phyloP scores from a whole-genome alignment of 257 asterid genomes.

The Penstemon barbatus region DNA sequence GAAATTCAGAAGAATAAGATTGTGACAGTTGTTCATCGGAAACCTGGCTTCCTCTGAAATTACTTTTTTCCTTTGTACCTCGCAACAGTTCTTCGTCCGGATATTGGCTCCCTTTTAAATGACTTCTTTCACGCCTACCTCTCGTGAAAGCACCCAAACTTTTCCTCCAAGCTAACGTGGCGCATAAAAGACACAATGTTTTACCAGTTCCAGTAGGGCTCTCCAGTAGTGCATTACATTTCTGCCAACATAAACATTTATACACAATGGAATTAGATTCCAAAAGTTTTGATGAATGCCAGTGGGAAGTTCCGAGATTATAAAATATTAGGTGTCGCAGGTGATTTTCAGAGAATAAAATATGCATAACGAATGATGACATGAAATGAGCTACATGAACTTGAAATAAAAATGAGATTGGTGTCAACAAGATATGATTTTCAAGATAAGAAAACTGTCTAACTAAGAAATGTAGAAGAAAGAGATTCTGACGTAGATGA shows the following conservation, averaged over 20 bases:
- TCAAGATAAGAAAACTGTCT: background rate
- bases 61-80: conserved; percentile 54
- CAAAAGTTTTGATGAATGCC: background rate
- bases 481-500: background rate
- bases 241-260: conserved; percentile 45
- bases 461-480: background rate
- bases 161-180: conserved; percentile 96
- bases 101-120: conserved; percentile 49
- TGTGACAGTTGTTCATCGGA: conserved; percentile 40
- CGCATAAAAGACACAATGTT: conserved; percentile 91
- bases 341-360: background rate
- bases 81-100: conserved; percentile 36
- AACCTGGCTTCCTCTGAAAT: conserved; percentile 44
- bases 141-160: conserved; percentile 78
- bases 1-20: conserved; percentile 54
- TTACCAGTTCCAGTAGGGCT: conserved; percentile 99
- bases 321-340: conserved; percentile 7
- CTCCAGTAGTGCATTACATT: conserved; percentile 82
- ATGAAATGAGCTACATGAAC: conserved; percentile 11
- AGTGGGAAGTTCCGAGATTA: background rate
- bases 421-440: background rate
- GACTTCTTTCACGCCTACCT: conserved; percentile 55
- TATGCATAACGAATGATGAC: background rate
- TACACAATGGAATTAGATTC: conserved; percentile 9
- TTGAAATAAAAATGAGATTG: background rate